phyloP scores from a whole-genome alignment of 2,329 filamentous ascomycete species.

The Purpureocillium lavendulum region DNA sequence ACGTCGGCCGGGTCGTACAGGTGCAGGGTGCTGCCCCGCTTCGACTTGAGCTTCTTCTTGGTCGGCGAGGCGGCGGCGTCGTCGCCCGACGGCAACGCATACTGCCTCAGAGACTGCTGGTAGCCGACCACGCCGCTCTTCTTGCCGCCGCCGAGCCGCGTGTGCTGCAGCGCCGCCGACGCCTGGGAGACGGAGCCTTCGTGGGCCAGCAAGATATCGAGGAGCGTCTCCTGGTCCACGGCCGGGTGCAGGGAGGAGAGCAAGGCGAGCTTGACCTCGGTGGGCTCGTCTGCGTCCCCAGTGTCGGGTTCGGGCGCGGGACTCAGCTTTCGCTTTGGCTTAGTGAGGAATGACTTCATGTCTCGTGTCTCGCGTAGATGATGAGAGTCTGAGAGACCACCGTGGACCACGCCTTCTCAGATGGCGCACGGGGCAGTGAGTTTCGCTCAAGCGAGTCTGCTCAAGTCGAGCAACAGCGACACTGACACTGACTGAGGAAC shows the following conservation, averaged over 20 bases:
- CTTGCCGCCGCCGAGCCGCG: constrained; percentile 16
- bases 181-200: constrained; percentile 68
- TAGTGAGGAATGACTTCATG: constrained; percentile 52
- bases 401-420: no score
- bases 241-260: constrained; percentile 68
- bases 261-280: constrained; percentile 81
- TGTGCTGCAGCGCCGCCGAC: constrained; percentile 41
- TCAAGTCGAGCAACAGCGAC: no score
- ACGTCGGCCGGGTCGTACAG: constrained; percentile 77
- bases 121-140: constrained; percentile 36
- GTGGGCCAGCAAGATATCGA: constrained; percentile 71
- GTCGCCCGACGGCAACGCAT: constrained; percentile 22
- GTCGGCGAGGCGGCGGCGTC: constrained; percentile 8
- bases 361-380: constrained; percentile 1
- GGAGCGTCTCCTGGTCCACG: constrained; percentile 54
- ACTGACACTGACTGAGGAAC: no score
- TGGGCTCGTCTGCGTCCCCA: constrained; percentile 60
- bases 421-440: no score
- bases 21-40: constrained; percentile 75
- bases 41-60: constrained; percentile 51
- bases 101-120: constrained; percentile 56
- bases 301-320: constrained; percentile 15
- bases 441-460: no score
- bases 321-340: constrained; percentile 40
- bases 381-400: no score